Evolutionary conservation across 768 basidiomycete species (phyloP).

Genomic region (Mycena haematopus): DNA sequence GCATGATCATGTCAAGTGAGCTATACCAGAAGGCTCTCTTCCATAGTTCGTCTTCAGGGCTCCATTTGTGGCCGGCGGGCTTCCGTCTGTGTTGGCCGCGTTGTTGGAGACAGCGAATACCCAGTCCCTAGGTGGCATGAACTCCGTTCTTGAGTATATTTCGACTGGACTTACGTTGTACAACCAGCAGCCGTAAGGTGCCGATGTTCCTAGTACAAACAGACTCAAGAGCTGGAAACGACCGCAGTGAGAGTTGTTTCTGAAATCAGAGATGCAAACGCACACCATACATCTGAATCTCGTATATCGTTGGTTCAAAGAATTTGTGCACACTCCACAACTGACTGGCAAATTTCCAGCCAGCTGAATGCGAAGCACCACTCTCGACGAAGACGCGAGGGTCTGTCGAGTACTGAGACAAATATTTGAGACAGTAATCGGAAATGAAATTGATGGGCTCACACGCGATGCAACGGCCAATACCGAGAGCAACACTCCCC

Average conservation of each 20-base stretch:
- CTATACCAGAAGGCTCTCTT: slow-evolving; percentile 63
- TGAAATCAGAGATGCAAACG: slow-evolving; percentile 24
- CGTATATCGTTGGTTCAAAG: slow-evolving; percentile 64
- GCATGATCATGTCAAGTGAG: background rate
- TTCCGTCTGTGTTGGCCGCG: slow-evolving; percentile 62
- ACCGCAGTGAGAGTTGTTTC: slow-evolving; percentile 4
- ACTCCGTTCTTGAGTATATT: background rate
- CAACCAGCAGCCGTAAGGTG: slow-evolving; percentile 60
- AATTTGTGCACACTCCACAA: slow-evolving; percentile 64
- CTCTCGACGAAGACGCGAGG: slow-evolving; percentile 3
- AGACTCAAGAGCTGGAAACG: slow-evolving; percentile 36
- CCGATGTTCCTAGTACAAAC: slow-evolving; percentile 48
- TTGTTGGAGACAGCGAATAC: slow-evolving; percentile 67
- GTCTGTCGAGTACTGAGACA: slow-evolving; percentile 21
- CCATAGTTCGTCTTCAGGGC: slow-evolving; percentile 65
- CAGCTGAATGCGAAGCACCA: slow-evolving; percentile 46
- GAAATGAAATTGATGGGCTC: slow-evolving; percentile 38
- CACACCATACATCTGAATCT: slow-evolving; percentile 73
- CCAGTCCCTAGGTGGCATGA: slow-evolving; percentile 43
- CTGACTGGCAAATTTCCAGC: slow-evolving; percentile 67
- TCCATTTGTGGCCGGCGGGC: slow-evolving; percentile 40
- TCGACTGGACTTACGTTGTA: slow-evolving; percentile 37
- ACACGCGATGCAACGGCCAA: background rate
- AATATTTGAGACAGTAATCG: slow-evolving; percentile 40
- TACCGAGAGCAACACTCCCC: background rate